These are phyloP conservation scores for Biscogniauxia sp. DNA, from an alignment of 2,329 filamentous ascomycete genomes.

Conservation along the genomic window DNA sequence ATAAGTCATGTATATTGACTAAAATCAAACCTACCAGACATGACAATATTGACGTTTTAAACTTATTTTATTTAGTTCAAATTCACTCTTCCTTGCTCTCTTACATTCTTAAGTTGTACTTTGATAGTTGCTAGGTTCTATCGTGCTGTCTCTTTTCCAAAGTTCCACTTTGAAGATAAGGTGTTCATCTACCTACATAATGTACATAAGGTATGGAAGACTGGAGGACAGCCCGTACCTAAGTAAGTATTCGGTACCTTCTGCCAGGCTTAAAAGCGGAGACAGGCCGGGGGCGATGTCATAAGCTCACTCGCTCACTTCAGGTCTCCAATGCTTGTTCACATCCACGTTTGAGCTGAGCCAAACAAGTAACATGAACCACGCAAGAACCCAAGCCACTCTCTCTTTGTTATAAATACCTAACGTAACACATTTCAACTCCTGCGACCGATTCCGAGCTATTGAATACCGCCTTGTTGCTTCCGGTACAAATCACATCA, in stretches of 20 bases:
- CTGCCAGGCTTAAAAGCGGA: not conserved
- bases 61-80: too few relatives aligned
- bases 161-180: too few relatives aligned
- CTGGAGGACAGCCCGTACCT: not conserved
- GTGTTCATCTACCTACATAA: too few relatives aligned
- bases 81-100: too few relatives aligned
- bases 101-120: too few relatives aligned
- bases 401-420: not conserved
- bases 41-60: too few relatives aligned
- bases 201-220: too few relatives aligned
- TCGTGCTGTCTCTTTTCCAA: too few relatives aligned
- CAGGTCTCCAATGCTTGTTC: not conserved
- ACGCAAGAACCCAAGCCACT: not conserved
- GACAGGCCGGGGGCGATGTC: not conserved
- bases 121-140: too few relatives aligned
- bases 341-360: not conserved
- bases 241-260: not conserved
- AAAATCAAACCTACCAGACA: too few relatives aligned
- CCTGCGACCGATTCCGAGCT: not conserved
- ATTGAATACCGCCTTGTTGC: conserved; percentile 1
- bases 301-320: not conserved
- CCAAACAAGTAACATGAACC: not conserved
- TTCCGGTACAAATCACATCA: not conserved
- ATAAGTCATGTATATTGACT: too few relatives aligned
- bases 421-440: not conserved